These are phyloP conservation scores for Hyaloscypha hepaticicola DNA, from an alignment of 495 filamentous ascomycete species.

Conservation along the genomic window DNA sequence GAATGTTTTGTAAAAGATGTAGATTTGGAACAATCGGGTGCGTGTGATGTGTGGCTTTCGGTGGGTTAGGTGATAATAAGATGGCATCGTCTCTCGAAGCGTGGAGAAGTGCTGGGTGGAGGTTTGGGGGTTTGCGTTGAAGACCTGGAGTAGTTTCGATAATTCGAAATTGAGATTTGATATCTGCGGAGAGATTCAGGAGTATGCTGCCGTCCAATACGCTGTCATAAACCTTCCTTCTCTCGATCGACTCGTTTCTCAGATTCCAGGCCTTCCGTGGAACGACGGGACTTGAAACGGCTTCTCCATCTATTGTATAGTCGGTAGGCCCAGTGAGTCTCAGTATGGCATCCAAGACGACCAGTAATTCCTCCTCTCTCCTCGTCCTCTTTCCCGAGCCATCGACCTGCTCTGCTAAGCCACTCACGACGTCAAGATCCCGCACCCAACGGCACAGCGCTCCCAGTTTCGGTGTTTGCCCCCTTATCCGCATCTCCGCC, in stretches of 20 bases:
- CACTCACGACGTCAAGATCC: slow-evolving; percentile 48
- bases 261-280: slow-evolving; percentile 40
- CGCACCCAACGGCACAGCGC: slow-evolving; percentile 50
- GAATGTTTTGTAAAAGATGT: slow-evolving; percentile 38
- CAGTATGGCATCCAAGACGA: slow-evolving; percentile 44
- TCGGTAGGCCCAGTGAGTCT: slow-evolving; percentile 42
- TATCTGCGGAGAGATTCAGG: slow-evolving; percentile 16
- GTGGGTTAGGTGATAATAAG: slow-evolving; percentile 31
- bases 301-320: slow-evolving; percentile 24
- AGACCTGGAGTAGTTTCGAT: slow-evolving; percentile 45
- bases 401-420: slow-evolving; percentile 34
- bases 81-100: slow-evolving; percentile 39
- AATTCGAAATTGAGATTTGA: slow-evolving; percentile 34
- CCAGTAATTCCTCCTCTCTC: slow-evolving; percentile 36
- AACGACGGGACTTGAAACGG: slow-evolving; percentile 30
- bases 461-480: slow-evolving; percentile 44
- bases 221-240: slow-evolving; percentile 34
- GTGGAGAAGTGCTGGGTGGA: slow-evolving; percentile 45
- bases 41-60: slow-evolving; percentile 34
- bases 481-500: slow-evolving; percentile 47
- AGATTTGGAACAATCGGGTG: slow-evolving; percentile 45
- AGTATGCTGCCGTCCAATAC: slow-evolving; percentile 40
- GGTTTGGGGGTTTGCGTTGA: slow-evolving; percentile 48
- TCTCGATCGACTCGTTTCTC: slow-evolving; percentile 21
- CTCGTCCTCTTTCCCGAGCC: slow-evolving; percentile 17